Conservation (phyloP, 331 rosid genomes). For the Malus hybrid region DNA sequence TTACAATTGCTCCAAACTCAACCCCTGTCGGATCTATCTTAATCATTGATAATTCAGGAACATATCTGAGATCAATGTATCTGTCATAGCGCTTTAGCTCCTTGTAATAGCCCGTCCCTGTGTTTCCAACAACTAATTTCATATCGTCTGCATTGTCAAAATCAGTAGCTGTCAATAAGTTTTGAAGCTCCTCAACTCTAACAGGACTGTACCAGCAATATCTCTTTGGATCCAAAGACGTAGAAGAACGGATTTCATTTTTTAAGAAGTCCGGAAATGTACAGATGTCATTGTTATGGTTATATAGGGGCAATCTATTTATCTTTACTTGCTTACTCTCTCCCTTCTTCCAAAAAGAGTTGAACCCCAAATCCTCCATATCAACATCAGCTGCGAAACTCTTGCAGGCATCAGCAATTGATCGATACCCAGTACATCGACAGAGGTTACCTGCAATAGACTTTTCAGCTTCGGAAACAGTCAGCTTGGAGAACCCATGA, state of each 20-base stretch:
- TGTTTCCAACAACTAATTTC: constrained; percentile 68
- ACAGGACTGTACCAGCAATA: constrained; percentile 51
- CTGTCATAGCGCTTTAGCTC: constrained; percentile 41
- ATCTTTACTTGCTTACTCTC: constrained; percentile 38
- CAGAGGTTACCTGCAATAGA: constrained; percentile 89
- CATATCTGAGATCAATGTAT: constrained; percentile 47
- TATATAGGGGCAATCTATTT: constrained; percentile 43
- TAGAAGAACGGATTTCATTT: constrained; percentile 30
- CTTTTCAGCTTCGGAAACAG: constrained; percentile 65
- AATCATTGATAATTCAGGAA: constrained; percentile 54
- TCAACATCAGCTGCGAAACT: constrained; percentile 84
- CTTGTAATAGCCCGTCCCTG: constrained; percentile 76
- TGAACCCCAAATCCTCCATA: constrained; percentile 88
- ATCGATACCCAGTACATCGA: constrained; percentile 85
- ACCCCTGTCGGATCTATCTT: constrained; percentile 50
- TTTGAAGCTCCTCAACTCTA: constrained; percentile 45
- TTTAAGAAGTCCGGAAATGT: constrained; percentile 65
- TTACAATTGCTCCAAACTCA: constrained; percentile 66
- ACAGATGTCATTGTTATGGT: constrained; percentile 9
- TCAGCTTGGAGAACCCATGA: constrained; percentile 64
- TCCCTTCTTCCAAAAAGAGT: constrained; percentile 70
- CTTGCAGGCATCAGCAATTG: constrained; percentile 91
- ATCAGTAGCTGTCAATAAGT: constrained; percentile 22
- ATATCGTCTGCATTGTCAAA: constrained; percentile 4
- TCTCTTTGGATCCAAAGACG: constrained; percentile 36